Percentiles rank a stretch among this genome's conserved stretches.
Evolutionary conservation across 2,329 filamentous ascomycete species (phyloP).

Genomic region (Metarhizium guizhouense): DNA sequence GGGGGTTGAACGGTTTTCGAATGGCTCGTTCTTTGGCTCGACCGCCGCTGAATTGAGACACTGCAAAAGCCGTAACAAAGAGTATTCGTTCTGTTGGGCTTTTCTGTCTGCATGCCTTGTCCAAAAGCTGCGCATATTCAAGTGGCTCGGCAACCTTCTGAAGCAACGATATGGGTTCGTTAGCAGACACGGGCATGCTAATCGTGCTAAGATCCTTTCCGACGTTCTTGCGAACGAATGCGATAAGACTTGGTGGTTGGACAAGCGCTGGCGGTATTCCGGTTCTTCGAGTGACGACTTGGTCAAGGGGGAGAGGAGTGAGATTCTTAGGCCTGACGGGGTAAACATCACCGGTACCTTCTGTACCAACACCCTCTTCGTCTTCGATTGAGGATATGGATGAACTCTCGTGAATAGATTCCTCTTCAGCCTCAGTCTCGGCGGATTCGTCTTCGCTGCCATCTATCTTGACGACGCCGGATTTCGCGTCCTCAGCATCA

Average conservation of each 20-base stretch:
- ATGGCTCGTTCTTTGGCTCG: conserved; percentile 85
- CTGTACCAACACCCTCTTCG: conserved; percentile 48
- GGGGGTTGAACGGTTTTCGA: conserved; percentile 94
- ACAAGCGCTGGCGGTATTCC: conserved; percentile 67
- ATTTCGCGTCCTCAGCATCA: conserved; percentile 63
- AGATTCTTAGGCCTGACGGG: conserved; percentile 69
- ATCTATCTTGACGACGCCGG: conserved; percentile 65
- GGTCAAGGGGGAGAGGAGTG: conserved; percentile 63
- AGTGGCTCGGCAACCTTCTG: conserved; percentile 85
- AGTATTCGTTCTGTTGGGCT: conserved; percentile 62
- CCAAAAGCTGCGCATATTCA: conserved; percentile 81
- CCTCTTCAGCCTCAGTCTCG: conserved; percentile 11
- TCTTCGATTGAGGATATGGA: conserved; percentile 52
- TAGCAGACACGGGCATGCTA: conserved; percentile 93
- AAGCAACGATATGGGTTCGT: conserved; percentile 81
- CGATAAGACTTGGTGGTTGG: conserved; percentile 81
- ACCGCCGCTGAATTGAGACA: conserved; percentile 74
- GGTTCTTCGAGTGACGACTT: conserved; percentile 54
- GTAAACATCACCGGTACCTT: conserved; percentile 56
- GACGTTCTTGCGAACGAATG: conserved; percentile 92
- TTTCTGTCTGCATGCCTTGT: conserved; percentile 58
- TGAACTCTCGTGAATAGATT: conserved; percentile 34
- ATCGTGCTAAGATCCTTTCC: conserved; percentile 96
- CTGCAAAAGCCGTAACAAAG: conserved; percentile 81
- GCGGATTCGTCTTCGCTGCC: conserved; percentile 56